Base-by-base conservation (phyloP, 768 basidiomycete genomes). In the Boletus insuetus region DNA sequence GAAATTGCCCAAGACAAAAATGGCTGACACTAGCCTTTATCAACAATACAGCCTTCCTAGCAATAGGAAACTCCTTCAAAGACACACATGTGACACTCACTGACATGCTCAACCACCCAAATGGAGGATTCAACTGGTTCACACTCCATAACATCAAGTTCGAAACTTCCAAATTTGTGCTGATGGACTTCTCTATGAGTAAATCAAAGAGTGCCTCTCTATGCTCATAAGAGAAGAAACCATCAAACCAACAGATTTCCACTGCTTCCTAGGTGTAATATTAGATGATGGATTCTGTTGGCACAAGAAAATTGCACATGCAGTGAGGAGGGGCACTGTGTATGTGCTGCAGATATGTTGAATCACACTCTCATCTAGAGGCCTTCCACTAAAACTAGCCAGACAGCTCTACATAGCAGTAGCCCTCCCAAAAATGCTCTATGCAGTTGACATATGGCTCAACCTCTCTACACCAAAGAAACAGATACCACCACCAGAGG, bases 11-110 rank as follows among this genome's bases (percentile, higher is more conserved):
- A 49, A 3, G 12, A 24, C 0, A 45, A 3, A 35, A 50, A 0
- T 64, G 72, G 43, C 19, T 59, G 0, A 50, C 69, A 2, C 46
- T 68, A 9, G 69, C 65, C 0, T 77, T 72, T 32, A 65, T 75
- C 0, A 66, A 77, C 32, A 63, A 76, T 44, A 62, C 59, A 0
- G 65, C 61, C 1, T 52, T 73, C 1, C 16, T 75, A 0, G 73
- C 71, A 0, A 50, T 57, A 2, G 69, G 65, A 0, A 51, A 64
- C 0, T 51, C 37, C 17, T 71, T 76, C 16, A 22, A 38, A 0
- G 59, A 62, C 0, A 67, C 68, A 0, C 62, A 65, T 26, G 3
- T 1, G 0, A 68, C 16, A 0, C 49, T 77, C 1, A 31, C 40
- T 4, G 22, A 59, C 29, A 67, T 77, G 57, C 66, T 77, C 41